phyloP scores from a whole-genome alignment of 2,329 filamentous ascomycete species.

The Keithomyces neogunnii region DNA sequence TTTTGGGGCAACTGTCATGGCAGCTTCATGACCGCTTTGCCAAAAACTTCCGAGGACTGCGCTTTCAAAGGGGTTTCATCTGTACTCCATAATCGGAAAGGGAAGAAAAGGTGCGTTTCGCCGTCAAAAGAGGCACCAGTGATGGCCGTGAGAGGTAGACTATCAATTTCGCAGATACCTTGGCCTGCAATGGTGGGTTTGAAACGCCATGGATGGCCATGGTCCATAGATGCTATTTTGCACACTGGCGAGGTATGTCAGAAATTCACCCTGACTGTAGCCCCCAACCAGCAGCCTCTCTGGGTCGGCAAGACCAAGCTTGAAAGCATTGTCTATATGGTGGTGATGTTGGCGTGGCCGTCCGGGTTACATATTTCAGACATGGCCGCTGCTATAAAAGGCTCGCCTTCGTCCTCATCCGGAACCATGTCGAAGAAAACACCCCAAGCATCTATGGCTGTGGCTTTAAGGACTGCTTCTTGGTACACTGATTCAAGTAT shows the following conservation, averaged over 20 bases:
- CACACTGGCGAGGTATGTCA: conserved; percentile 26
- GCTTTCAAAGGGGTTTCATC: no score
- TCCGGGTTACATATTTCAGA: conserved; percentile 19
- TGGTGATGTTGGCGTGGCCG: conserved; percentile 28
- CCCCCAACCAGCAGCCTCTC: conserved; percentile 25
- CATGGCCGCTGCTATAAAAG: conserved; percentile 10
- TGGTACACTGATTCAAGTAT: background rate
- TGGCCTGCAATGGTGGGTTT: conserved; percentile 25
- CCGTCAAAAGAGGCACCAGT: conserved; percentile 9
- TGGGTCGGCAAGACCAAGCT: conserved; percentile 20
- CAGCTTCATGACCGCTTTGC: no score
- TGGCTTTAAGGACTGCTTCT: background rate
- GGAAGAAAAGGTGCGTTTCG: background rate
- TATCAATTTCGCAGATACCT: conserved; percentile 27
- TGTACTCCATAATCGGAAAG: no score
- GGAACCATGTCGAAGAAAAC: background rate
- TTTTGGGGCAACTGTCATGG: no score
- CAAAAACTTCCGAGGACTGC: no score
- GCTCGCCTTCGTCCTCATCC: background rate
- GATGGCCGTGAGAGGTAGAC: conserved; percentile 21
- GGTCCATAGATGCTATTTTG: conserved; percentile 23
- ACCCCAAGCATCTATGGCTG: background rate
- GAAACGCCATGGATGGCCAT: conserved; percentile 23
- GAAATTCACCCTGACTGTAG: conserved; percentile 28
- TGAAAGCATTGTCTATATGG: conserved; percentile 24